phyloP scores from a whole-genome alignment of 1,284 basidiomycete species.

The Sanguinoderma infundibulare region DNA sequence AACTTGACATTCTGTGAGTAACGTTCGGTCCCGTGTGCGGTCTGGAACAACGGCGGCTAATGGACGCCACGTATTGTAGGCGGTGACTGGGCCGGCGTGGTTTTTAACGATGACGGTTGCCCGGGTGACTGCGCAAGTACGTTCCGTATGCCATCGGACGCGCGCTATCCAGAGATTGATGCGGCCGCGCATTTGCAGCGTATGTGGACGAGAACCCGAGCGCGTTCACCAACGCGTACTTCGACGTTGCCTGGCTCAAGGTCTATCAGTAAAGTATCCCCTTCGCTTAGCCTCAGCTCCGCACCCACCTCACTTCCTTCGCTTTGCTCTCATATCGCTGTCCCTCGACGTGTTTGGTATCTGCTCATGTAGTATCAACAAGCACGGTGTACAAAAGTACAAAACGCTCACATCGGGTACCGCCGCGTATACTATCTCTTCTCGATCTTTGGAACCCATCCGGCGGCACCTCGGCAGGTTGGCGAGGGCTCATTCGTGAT shows the following conservation, averaged over 20 bases:
- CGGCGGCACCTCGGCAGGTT: too few species aligned
- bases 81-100: slow-evolving; percentile 60
- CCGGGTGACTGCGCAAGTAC: slow-evolving; percentile 52
- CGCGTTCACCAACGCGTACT: slow-evolving; percentile 70
- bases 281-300: neutral
- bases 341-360: too few species aligned
- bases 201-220: slow-evolving; percentile 67
- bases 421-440: too few species aligned
- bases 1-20: slow-evolving; percentile 48
- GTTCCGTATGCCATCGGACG: neutral
- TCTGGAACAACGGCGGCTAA: neutral
- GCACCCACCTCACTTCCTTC: too few species aligned
- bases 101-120: slow-evolving; percentile 48
- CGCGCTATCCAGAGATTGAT: too few species aligned
- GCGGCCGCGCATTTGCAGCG: slow-evolving; percentile 47
- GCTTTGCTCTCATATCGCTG: too few species aligned
- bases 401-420: too few species aligned
- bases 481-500: too few species aligned
- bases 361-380: too few species aligned
- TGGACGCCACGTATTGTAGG: slow-evolving; percentile 18
- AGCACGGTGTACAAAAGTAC: too few species aligned
- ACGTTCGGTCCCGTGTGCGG: neutral
- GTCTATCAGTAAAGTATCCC: slow-evolving; percentile 38
- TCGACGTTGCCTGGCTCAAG: slow-evolving; percentile 59
- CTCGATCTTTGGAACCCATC: too few species aligned